Base-by-base conservation (phyloP, 139 green algal species). In the Zygnema cylindricum region DNA sequence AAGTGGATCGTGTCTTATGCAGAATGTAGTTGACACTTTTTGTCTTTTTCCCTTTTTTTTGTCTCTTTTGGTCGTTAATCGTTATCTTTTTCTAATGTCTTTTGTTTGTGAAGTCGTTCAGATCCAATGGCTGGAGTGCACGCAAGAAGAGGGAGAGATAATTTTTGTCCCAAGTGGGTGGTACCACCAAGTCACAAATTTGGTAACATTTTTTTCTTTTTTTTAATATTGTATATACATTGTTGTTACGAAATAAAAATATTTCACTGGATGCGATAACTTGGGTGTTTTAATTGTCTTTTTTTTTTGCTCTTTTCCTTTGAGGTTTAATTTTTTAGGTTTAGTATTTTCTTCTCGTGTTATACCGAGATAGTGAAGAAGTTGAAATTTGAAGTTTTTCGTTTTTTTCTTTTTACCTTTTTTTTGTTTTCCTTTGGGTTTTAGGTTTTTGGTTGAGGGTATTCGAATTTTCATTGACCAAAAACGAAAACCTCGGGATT, bases 91-190 rank as follows among this genome's bases (percentile, higher is more conserved):
- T 32, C 22, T 11, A 38, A 63, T 63, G 7, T 63, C 49, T 63
- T 63, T 16, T 63, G 7, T 63, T 63, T 79, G 71, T 41, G 77
- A 54, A 30, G 79, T 86, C 22, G 21, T 35, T 2, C 88, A 92
- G 82, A 75, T 69, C 23, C 11, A 33, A 30, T 92, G 88, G 88
- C 1, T 95, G 1, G 86, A 92, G n/a, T 42, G 94, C 11, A 38
- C 93, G 38, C 94, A 98, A 93, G 91, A 90, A 33, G 38, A 92
- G 7, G 96, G 95, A 0, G 95, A 98, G 41, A 92, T 93, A 0
- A 88, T 99, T 69, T 99, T 98, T 92, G 96, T 99, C 49, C 96
- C 96, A n/a, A 94, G 92, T 69, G 95, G 95, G 22, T 98, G 96
- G 96, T 93, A 94, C 82, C 96, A 99, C 91, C 94, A 93, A 23